A percentile compares a stretch with the other conserved stretches of the same genome.
phyloP scores from a whole-genome alignment of 169 alveolate genomes.

The Babesia ovata region DNA sequence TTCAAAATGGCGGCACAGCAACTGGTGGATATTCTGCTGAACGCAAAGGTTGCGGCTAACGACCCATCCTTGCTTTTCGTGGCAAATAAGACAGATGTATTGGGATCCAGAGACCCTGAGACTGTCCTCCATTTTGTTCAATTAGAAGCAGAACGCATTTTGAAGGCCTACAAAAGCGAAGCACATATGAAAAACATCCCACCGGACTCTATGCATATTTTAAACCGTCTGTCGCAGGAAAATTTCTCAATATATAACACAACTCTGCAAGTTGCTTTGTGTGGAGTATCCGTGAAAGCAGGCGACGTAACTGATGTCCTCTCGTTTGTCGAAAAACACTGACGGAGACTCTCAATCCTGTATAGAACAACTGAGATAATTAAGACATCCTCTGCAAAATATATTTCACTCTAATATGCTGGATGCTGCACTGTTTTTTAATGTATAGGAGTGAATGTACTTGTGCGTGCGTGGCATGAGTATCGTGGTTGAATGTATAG shows the following conservation, averaged over 20 bases:
- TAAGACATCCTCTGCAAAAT: too few species aligned
- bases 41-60: conserved; percentile 8
- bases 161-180: conserved; percentile 37
- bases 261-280: conserved; percentile 4
- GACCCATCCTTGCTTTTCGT: conserved; percentile 23
- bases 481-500: too few species aligned
- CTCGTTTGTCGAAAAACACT: conserved; percentile 6
- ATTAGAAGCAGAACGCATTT: conserved; percentile 34
- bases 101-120: conserved; percentile 20
- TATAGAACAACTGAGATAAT: too few species aligned
- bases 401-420: too few species aligned
- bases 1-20: conserved; percentile 39
- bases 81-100: conserved; percentile 27
- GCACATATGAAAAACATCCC: conserved; percentile 31
- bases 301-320: conserved; percentile 5
- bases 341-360: not conserved
- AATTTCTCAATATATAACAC: conserved; percentile 5
- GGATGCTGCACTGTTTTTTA: too few species aligned
- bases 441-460: too few species aligned
- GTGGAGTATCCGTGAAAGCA: not conserved
- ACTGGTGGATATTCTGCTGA: conserved; percentile 27
- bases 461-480: too few species aligned
- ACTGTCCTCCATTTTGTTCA: conserved; percentile 34
- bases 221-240: conserved; percentile 15
- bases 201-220: conserved; percentile 10